These are phyloP conservation scores for Trametes cubensis DNA, from an alignment of 768 basidiomycete genomes.

Conservation along the genomic window DNA sequence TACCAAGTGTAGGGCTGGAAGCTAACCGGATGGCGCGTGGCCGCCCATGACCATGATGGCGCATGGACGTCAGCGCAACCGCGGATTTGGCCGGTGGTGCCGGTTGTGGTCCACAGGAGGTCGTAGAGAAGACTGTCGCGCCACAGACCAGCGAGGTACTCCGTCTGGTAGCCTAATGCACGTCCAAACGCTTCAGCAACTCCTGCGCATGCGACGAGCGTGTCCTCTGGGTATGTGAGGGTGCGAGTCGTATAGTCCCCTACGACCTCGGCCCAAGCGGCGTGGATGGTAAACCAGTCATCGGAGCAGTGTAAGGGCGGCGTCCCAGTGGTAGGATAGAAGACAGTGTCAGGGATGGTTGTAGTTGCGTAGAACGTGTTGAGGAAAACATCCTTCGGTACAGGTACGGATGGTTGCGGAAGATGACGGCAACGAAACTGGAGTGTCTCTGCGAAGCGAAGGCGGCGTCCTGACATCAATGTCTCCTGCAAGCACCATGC, in stretches of 20 bases:
- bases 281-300: no score
- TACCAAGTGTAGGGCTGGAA: no score
- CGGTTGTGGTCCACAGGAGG: not conserved
- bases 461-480: not conserved
- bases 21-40: not conserved
- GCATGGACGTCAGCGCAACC: no score
- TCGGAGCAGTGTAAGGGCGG: no score
- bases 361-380: not conserved
- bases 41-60: not conserved
- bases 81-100: not conserved
- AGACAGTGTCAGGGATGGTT: not conserved
- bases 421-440: not conserved
- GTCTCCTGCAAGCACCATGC: not conserved
- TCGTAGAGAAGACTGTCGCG: not conserved
- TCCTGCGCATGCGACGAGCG: not conserved
- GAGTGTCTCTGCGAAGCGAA: not conserved
- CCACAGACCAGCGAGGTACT: not conserved
- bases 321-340: no score
- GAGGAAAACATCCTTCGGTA: no score
- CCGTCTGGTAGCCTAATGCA: not conserved
- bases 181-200: not conserved
- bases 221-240: not conserved
- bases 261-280: no score
- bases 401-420: no score
- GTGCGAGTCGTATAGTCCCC: no score